Base-by-base conservation (phyloP, 305 asterid genomes). In the Fraxinus latifolia region DNA sequence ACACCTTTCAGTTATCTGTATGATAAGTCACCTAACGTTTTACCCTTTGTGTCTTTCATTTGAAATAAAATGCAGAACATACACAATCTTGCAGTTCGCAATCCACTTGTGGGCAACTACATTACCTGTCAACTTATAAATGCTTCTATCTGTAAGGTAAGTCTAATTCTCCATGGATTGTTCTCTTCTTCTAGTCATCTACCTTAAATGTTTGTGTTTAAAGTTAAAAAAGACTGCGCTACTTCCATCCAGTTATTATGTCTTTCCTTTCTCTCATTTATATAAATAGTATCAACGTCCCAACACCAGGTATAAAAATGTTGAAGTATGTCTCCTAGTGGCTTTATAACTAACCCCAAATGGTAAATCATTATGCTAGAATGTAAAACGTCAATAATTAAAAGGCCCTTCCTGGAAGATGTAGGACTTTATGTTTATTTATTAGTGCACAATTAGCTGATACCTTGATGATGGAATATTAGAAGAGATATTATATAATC, bases 111-210 rank as follows among this genome's bases (percentile, higher is more conserved):
- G 78, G 86, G 88, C 72, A 85, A 83, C 83, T 77, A 80, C 73
- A 83, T 79, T 77, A 83, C 92, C 82, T 85, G 83, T 87, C 90
- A 80, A 77, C 91, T 96, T 82, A 83, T 72, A 83, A 87, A 94
- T 86, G 94, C 97, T 84, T 91, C 93, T 79, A 87, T 96, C 77
- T 78, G 84, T 77, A 91, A 94, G 97, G 99, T 90, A 87, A 77
- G 77, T 85, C 83, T 82, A 65, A 76, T 86, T 82, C 74, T 17
- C 65, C 67, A 17, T 76, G 17, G 23, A 39, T 60, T 65, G 31
- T 78, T 78, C 72, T 75, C 70, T 37, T 80, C 8, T 15, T 80
- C 74, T 78, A 27, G 33, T 8, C 73, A 44, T 25, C 75, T 53
- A 77, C 55, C 58, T 33, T 79, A 60, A 74, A 77, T 58, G 74